Base-by-base conservation (phyloP, 306 rosid genomes). In the Trifolium fragiferum region DNA sequence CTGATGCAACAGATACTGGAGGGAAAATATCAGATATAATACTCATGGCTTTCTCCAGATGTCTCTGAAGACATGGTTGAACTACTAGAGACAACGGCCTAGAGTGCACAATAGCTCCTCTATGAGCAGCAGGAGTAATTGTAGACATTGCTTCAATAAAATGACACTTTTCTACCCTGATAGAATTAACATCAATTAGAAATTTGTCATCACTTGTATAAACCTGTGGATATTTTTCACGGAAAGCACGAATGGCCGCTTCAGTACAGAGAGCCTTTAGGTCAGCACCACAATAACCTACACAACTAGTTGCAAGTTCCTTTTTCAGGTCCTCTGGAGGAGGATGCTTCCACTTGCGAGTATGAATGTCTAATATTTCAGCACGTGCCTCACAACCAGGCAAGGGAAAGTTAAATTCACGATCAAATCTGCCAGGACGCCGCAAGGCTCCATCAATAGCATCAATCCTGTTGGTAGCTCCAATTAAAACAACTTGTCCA, bases 261-360 rank as follows among this genome's bases (percentile, higher is more conserved):
- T 94, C 98, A 49, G 98, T 94, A 84, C 98, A 94, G 15, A 94
- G 86, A 77, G 99, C 99, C 82, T 94, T 91, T 71, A 94, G 83
- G 86, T 94, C 99, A 80, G 99, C 99, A 78, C 99, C 99, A 62
- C 99, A 94, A 64, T 94, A 94, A 76, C 99, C 99, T 15, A 94
- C 99, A 86, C 99, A 94, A 74, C 93, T 88, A 81, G 97, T 93
- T 75, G 99, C 96, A 83, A 94, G 99, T 82, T 91, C 97, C 71
- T 37, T 57, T 79, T 82, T 89, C 63, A 94, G 83, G 67, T 94
- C 96, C 76, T 79, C 71, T 72, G 92, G 74, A 58, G 99, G 97
- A 84, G 99, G 97, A 85, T 82, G 81, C 87, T 82, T 90, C 99
- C 99, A 94, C 86, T 92, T 91, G 69, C 99, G 97, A 44, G 96